Conservation (phyloP, 345 rosid species). For the Kandelia obovata region DNA sequence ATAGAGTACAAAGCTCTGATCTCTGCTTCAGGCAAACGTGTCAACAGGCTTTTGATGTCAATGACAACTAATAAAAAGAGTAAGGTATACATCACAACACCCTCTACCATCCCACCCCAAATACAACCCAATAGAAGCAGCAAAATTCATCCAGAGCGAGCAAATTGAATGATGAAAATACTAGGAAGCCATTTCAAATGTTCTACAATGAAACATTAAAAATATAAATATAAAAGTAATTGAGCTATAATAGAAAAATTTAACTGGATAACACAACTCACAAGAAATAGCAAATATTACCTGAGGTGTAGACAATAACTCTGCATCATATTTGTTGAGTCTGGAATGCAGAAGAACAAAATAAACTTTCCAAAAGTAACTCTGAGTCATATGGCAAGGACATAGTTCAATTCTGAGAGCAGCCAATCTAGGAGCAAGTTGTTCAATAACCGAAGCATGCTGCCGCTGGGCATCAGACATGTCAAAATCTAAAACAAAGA, state of each 20-base stretch:
- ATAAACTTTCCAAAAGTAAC: slow-evolving; percentile 38
- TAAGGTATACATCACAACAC: not conserved
- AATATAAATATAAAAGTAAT: not conserved
- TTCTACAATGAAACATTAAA: not conserved
- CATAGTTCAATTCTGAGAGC: slow-evolving; percentile 37
- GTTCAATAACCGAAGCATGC: slow-evolving; percentile 27
- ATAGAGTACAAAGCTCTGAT: not conserved
- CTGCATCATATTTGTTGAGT: slow-evolving; percentile 30
- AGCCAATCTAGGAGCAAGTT: slow-evolving; percentile 33
- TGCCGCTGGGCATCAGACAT: slow-evolving; percentile 28
- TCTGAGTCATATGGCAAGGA: slow-evolving; percentile 30
- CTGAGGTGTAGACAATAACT: slow-evolving; percentile 28
- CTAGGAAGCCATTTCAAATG: not conserved
- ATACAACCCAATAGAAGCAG: not conserved
- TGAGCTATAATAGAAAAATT: not conserved
- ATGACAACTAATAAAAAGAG: not conserved
- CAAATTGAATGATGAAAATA: not conserved
- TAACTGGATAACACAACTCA: not conserved
- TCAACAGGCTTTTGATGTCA: not conserved
- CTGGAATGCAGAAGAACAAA: slow-evolving; percentile 35
- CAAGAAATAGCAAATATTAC: slow-evolving; percentile 14
- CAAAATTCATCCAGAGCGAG: no score
- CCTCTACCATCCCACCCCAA: not conserved
- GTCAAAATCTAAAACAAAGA: slow-evolving; percentile 19
- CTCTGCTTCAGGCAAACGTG: not conserved